Percentiles rank a stretch among this genome's conserved stretches.
These are phyloP conservation scores for Tolypocladium tundrense DNA, from an alignment of 2,329 filamentous ascomycete genomes.

Conservation along the genomic window DNA sequence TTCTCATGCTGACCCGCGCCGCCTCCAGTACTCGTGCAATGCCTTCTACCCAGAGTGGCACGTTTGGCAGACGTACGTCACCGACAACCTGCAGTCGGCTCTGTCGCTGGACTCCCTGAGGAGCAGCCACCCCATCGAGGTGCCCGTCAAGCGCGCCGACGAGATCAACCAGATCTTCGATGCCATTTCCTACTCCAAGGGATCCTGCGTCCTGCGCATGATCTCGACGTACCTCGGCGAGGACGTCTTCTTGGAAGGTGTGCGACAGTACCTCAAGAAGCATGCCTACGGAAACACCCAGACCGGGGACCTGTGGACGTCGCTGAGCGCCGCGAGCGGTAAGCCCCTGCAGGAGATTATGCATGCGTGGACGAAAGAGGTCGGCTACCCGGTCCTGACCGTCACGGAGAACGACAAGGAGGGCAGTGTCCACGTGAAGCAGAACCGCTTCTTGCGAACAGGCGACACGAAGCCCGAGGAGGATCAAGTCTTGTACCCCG, in stretches of 20 bases:
- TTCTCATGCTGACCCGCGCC: slow-evolving; percentile 1
- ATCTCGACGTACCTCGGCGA: slow-evolving; percentile 93
- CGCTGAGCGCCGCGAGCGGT: slow-evolving; percentile 77
- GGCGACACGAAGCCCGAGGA: slow-evolving; percentile 91
- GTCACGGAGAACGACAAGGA: slow-evolving; percentile 58
- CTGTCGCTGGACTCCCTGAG: slow-evolving; percentile 80
- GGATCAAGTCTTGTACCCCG: slow-evolving; percentile 77
- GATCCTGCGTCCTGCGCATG: slow-evolving; percentile 92
- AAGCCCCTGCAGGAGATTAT: slow-evolving; percentile 87
- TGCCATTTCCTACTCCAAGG: slow-evolving; percentile 94
- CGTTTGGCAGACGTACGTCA: slow-evolving; percentile 92
- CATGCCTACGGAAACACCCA: slow-evolving; percentile 94
- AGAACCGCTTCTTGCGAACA: slow-evolving; percentile 89
- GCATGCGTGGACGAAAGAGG: slow-evolving; percentile 94
- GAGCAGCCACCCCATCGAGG: slow-evolving; percentile 93
- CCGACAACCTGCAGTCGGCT: slow-evolving; percentile 81
- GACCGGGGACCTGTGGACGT: slow-evolving; percentile 83
- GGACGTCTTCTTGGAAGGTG: slow-evolving; percentile 84
- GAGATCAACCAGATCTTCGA: slow-evolving; percentile 99
- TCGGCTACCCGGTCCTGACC: slow-evolving; percentile 83
- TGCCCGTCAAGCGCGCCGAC: slow-evolving; percentile 87
- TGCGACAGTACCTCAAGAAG: slow-evolving; percentile 85
- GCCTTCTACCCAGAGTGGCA: slow-evolving; percentile 97
- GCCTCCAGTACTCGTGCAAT: slow-evolving; percentile 66
- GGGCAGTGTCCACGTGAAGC: slow-evolving; percentile 74